Evolutionary conservation across 2,329 filamentous ascomycete species (phyloP), one percentile per base, ranked within the genome.

Genomic region (Clonostachys sp.): DNA sequence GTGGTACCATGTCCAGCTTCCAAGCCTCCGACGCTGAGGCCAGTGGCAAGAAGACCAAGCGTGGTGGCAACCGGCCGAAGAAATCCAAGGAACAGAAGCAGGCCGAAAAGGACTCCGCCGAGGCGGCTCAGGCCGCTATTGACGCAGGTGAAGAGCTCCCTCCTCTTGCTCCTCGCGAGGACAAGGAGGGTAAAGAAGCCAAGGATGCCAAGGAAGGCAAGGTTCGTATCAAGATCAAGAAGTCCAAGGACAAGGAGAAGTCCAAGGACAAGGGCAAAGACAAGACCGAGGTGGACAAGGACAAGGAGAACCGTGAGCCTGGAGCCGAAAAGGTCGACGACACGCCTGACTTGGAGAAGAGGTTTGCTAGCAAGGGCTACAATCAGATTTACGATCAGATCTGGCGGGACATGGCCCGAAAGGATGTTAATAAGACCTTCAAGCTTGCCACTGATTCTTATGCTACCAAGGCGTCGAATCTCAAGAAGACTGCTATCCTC

Each of bases 301-400:
- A 62, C 38, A 73, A 60, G 62, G 62, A 69, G 49, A 57, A 61
- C 45, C 74, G 77, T 57, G 71, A 76, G 51, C 67, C 51, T 5
- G 45, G 45, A 39, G 75, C 78, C 55, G 77, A 80, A 46, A 77
- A 71, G 62, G 66, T 65, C 41, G 75, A 77, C 48, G 73, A 77
- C 30, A 66, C 71, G 9, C 70, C 73, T 36, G 76, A 80, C 5
- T 74, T 81, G 18, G 78, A 84, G 50, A 78, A 81, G 50, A 78
- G 79, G 50, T 94, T 89, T 67, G 85, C 89, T 55, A 94, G 91
- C 45, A 95, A 96, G 64, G 91, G 89, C 16, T 99, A 95, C 71
- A 91, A 95, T 60, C 91, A 95, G 65, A 92, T 99, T 49, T 96
- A 96, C 65, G 91, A 96, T 60, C 91, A 96, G 65, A 97, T 97